These are phyloP conservation scores for Penicillium antarcticum DNA, from an alignment of 495 filamentous ascomycete species.

Conservation along the genomic window DNA sequence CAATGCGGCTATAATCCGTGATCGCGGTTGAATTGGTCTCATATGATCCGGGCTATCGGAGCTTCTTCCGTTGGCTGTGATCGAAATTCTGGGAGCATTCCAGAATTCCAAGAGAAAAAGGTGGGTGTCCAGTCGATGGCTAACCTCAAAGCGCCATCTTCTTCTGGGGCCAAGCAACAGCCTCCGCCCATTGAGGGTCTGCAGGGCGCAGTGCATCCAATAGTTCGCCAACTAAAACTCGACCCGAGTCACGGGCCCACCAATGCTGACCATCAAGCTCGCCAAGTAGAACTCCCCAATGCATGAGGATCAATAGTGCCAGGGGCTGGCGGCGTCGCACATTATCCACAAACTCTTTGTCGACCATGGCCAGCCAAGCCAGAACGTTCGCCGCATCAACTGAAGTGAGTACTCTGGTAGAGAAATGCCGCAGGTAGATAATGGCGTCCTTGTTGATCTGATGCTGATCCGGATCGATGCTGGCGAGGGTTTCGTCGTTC, in stretches of 20 bases:
- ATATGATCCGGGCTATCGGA: too few species aligned
- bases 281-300: conserved; percentile 35
- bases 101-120: too few species aligned
- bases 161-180: conserved; percentile 30
- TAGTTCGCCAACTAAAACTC: conserved; percentile 30
- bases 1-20: too few species aligned
- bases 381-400: conserved; percentile 29
- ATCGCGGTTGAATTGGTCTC: too few species aligned
- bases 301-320: conserved; percentile 33
- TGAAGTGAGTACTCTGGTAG: conserved; percentile 15
- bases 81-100: too few species aligned
- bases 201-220: conserved; percentile 14
- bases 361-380: conserved; percentile 33
- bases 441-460: conserved; percentile 31
- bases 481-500: conserved; percentile 23
- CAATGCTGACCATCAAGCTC: conserved; percentile 33
- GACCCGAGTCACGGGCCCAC: conserved; percentile 37
- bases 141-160: conserved; percentile 26
- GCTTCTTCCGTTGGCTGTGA: too few species aligned
- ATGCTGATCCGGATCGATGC: conserved; percentile 22
- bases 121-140: too few species aligned
- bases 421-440: conserved; percentile 26
- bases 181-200: conserved; percentile 21
- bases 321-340: conserved; percentile 30
- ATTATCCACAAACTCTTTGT: conserved; percentile 34